A percentile compares a stretch with the other conserved stretches of the same genome.
phyloP scores from a whole-genome alignment of 2,329 filamentous ascomycete genomes.

The Furcasterigmium sp. region DNA sequence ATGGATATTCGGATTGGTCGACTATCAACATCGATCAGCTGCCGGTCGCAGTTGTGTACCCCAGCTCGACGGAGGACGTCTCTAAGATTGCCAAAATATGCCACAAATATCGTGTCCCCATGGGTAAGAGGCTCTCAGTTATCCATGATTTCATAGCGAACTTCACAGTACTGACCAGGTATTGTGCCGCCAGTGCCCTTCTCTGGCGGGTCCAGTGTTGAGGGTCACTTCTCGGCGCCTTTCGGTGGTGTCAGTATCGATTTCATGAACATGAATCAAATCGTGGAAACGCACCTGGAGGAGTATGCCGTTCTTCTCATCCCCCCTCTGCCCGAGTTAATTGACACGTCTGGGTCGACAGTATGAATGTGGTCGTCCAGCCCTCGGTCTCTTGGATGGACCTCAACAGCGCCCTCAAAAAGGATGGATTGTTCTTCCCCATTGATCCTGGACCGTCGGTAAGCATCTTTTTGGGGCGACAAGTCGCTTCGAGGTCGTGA shows the following conservation, averaged over 20 bases:
- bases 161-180: neutral
- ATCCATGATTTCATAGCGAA: no score
- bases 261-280: neutral
- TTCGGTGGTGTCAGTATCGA: neutral
- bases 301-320: no score
- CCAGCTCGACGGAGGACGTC: constrained; percentile 55
- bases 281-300: neutral
- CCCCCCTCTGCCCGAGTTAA: no score
- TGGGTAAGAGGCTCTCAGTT: constrained; percentile 36
- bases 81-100: constrained; percentile 62
- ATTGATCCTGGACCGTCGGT: constrained; percentile 59
- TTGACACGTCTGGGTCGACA: no score
- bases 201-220: constrained; percentile 33
- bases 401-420: constrained; percentile 63
- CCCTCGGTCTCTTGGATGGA: constrained; percentile 91
- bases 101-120: constrained; percentile 74
- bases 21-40: constrained; percentile 22
- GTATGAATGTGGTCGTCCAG: constrained; percentile 86
- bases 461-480: neutral
- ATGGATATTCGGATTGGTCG: neutral
- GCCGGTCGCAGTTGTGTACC: constrained; percentile 61
- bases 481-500: neutral
- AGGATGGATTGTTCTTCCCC: constrained; percentile 80
- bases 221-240: neutral
- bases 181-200: constrained; percentile 53